Base-by-base conservation (phyloP, 768 basidiomycete species). In the Austroboletus eburneus region DNA sequence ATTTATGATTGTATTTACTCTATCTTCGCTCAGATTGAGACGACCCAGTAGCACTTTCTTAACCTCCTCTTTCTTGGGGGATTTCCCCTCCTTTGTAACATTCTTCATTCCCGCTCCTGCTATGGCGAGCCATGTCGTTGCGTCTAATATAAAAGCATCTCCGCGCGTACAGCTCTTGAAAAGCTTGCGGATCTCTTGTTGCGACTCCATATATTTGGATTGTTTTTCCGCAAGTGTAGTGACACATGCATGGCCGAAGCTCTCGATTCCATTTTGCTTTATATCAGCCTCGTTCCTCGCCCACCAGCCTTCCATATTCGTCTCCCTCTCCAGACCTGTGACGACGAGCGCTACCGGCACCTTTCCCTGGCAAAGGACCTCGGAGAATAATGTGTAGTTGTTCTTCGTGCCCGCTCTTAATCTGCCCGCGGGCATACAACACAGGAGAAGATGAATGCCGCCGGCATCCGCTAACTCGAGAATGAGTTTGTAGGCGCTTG, bases 361-460 rank as follows among this genome's bases (percentile, higher is more conserved):
- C 18, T 53, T 27, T 23, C 49, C 42, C 13, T 53, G 54, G 45
- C 69, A 72, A 16, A 72, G 57, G 17, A 68, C 56, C 25, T 72
- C 61, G 30, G 57, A 43, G 48, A 71, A 70, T 14, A 70, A 37
- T 23, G 49, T 44, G 52, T 69, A 73, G 42, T 72, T 73, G 50
- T 61, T 59, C 36, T 53, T 53, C 21, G 57, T 49, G 0, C 57
- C 48, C 14, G 59, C 54, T 17, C 51, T 65, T 46, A 72, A 58
- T 38, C 63, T 47, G 1, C 65, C 61, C 1, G 56, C 66, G 1
- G 65, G 64, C 56, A 72, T 61, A 47, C 64, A 63, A 42, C 63
- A 72, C 2, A 73, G 53, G 6, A 74, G 63, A 13, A 73, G 67
- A 47, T 57, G 65, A n/a, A 72, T 50, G n/a, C 72, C 71, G 12